These are phyloP conservation scores for Colletotrichum sp. DNA, from an alignment of 2,329 filamentous ascomycete species.

Conservation along the genomic window DNA sequence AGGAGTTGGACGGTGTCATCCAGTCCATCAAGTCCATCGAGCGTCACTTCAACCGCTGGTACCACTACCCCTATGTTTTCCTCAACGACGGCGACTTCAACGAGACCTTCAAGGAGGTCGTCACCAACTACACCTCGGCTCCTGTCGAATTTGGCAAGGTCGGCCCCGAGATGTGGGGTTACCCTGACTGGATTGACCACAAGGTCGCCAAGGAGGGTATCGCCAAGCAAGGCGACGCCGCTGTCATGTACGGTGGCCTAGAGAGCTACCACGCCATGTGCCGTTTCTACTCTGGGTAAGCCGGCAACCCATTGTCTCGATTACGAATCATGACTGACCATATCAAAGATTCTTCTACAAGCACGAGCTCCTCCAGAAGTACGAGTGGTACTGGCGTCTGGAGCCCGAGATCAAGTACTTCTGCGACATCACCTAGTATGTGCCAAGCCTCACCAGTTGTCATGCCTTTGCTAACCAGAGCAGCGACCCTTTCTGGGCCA, in stretches of 20 bases:
- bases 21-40: constrained; percentile 98
- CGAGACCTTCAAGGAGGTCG: constrained; percentile 85
- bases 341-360: constrained; percentile 86
- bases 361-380: constrained; percentile 91
- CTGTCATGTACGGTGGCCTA: constrained; percentile 99
- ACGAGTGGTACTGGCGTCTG: constrained; percentile 99
- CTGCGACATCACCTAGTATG: constrained; percentile 97
- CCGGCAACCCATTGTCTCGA: neutral
- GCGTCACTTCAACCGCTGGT: constrained; percentile 99
- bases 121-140: constrained; percentile 88
- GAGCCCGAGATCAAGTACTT: constrained; percentile 99
- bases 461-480: constrained; percentile 2
- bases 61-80: constrained; percentile 97
- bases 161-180: constrained; percentile 90
- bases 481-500: constrained; percentile 93
- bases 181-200: constrained; percentile 93
- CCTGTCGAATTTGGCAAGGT: constrained; percentile 94
- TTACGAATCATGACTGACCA: constrained; percentile 25
- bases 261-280: constrained; percentile 99
- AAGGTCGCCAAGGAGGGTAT: constrained; percentile 96
- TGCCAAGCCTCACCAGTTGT: neutral
- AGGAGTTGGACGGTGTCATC: constrained; percentile 94
- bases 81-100: constrained; percentile 98
- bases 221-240: constrained; percentile 92
- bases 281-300: constrained; percentile 94